Evolutionary conservation across 768 basidiomycete species (phyloP), one percentile per base, ranked within the genome.

Genomic region (Mycena sanguinolenta): DNA sequence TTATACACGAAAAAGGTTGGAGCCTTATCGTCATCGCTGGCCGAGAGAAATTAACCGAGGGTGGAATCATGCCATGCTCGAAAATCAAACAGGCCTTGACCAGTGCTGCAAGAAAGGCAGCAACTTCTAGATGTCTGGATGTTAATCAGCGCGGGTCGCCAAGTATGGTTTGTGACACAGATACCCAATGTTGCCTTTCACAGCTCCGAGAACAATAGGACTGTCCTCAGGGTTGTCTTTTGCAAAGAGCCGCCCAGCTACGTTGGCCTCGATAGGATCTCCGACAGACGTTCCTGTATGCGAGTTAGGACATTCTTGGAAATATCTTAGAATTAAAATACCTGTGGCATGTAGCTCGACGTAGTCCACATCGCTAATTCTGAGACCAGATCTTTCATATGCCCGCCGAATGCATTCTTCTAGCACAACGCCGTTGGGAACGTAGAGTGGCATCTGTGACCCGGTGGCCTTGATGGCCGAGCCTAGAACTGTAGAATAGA

Each of bases 261-360:
- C 80, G 52, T 84, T 85, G 7, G 80, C 78, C 71, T 85, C 84
- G 19, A 81, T 83, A 5, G 84, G 83, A 62, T 85, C 85, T 2
- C 84, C 84, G 27, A 75, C 76, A 53, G 80, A 77, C 13, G 85
- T 84, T 55, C 67, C 60, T 68, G 25, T 30, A 38, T 36, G 28
- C 23, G 23, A 60, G 28, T 52, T 52, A 55, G 54, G 42, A 49
- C 42, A 44, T 55, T 58, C 42, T 42, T 60, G 58, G 32, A 19
- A 42, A 44, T 4, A n/a, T n/a, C n/a, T 27, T 42, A 39, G 7
- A 44, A 60, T 17, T 12, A 27, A 39, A 27, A 58, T 27, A 74
- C 80, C 82, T 21, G 85, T 84, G 27, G 79, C 82, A 64, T 85
- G 85, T 27, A 84, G 58, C 63, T 85, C 85, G 0, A 85, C 75